phyloP scores from a whole-genome alignment of 345 rosid species.

The Microcos paniculata region DNA sequence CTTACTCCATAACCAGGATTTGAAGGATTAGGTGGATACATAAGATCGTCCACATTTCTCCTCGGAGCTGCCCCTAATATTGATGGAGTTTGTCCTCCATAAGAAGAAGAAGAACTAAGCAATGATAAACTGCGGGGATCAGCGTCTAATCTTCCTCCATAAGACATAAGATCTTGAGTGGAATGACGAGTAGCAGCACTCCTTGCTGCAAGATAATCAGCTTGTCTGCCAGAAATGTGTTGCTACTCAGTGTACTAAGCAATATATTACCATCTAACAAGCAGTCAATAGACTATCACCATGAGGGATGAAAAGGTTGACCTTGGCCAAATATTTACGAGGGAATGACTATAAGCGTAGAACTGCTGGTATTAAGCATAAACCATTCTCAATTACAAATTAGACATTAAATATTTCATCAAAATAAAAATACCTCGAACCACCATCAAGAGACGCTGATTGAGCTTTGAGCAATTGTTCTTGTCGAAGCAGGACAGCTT shows the following conservation, averaged over 20 bases:
- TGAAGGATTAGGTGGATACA: conserved; percentile 61
- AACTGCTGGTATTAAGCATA: conserved; percentile 11
- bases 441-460: conserved; percentile 66
- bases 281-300: conserved; percentile 31
- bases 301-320: conserved; percentile 25
- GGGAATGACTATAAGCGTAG: neutral
- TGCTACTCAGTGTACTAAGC: conserved; percentile 68
- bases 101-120: conserved; percentile 62
- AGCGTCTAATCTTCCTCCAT: conserved; percentile 77
- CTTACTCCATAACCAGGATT: conserved; percentile 99
- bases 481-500: conserved; percentile 75
- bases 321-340: conserved; percentile 23
- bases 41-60: conserved; percentile 75
- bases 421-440: conserved; percentile 61
- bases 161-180: conserved; percentile 65
- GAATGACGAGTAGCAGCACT: conserved; percentile 69
- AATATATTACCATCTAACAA: conserved; percentile 36
- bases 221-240: conserved; percentile 92
- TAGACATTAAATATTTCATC: conserved; percentile 2
- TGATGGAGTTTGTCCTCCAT: conserved; percentile 73
- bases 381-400: conserved; percentile 11
- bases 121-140: conserved; percentile 67
- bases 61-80: conserved; percentile 91
- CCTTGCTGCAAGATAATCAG: conserved; percentile 87
- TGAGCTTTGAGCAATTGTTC: conserved; percentile 80